Conservation (phyloP, 2,329 filamentous ascomycete species). For the Ramularia endophylla region DNA sequence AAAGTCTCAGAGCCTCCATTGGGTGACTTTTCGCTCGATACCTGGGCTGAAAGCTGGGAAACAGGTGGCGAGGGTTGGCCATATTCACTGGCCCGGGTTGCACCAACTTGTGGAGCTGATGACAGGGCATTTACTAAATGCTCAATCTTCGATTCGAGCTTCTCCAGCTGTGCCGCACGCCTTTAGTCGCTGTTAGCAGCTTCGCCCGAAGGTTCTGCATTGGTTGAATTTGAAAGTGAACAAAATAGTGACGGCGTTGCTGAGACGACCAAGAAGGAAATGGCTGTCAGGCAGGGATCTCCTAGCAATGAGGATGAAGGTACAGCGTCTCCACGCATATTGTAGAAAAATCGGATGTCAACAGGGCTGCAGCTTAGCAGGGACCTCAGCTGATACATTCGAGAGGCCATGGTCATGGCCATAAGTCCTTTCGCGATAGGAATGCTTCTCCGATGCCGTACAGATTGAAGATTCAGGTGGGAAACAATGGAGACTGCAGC, state of each 20-base stretch:
- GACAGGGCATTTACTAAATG: conserved; percentile 29
- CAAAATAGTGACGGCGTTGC: not conserved
- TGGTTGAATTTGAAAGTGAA: not conserved
- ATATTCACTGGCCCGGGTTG: conserved; percentile 1
- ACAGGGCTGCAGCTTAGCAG: no score
- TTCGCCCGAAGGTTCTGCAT: not conserved
- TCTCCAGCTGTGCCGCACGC: conserved; percentile 29
- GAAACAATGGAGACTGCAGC: not conserved
- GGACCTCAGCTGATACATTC: no score
- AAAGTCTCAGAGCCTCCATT: no score
- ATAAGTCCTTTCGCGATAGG: no score
- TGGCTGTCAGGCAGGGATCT: no score
- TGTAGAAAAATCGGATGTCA: not conserved
- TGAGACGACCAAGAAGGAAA: no score
- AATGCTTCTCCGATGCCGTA: no score
- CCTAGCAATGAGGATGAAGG: not conserved
- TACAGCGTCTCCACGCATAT: not conserved
- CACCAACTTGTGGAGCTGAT: conserved; percentile 3
- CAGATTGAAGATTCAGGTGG: no score
- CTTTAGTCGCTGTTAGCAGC: conserved; percentile 11
- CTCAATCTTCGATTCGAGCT: conserved; percentile 30
- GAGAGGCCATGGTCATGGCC: no score
- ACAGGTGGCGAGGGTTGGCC: conserved; percentile 1
- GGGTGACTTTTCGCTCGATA: no score
- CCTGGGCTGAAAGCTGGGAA: not conserved